phyloP scores from a whole-genome alignment of 2,329 filamentous ascomycete genomes.

The Colletotrichum trifolii region DNA sequence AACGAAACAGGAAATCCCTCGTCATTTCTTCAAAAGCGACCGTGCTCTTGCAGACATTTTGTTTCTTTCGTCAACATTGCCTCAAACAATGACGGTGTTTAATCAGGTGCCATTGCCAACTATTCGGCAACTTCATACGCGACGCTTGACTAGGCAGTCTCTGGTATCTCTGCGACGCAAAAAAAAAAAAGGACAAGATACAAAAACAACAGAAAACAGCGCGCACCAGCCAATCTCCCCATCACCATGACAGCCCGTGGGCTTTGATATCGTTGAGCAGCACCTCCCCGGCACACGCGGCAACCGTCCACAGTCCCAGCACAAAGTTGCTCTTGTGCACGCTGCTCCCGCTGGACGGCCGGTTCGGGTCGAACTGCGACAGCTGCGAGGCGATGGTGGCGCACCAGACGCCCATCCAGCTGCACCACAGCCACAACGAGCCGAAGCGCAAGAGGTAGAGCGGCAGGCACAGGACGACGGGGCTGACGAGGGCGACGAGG shows the following conservation, averaged over 20 bases:
- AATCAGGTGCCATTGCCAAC: too few relatives aligned
- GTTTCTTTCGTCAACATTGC: too few relatives aligned
- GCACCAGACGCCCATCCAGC: conserved; percentile 32
- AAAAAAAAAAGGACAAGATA: not conserved
- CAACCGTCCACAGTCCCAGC: conserved; percentile 39
- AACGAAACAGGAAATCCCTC: too few relatives aligned
- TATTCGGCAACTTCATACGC: not conserved
- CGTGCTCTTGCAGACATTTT: too few relatives aligned
- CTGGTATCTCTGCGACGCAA: not conserved
- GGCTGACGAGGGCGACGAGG: conserved; percentile 25
- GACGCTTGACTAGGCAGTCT: not conserved
- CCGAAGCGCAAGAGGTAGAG: conserved; percentile 21
- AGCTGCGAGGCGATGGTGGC: conserved; percentile 32
- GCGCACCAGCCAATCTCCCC: not conserved
- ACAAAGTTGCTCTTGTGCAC: conserved; percentile 40
- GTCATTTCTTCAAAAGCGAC: too few relatives aligned
- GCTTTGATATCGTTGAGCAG: conserved; percentile 17
- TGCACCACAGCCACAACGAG: conserved; percentile 27
- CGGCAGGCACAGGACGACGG: conserved; percentile 24
- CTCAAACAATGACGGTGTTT: too few relatives aligned
- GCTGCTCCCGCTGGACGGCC: conserved; percentile 38
- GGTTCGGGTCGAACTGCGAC: conserved; percentile 37
- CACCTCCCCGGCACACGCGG: conserved; percentile 39
- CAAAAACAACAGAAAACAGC: not conserved
- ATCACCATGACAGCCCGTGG: too few relatives aligned